Base-by-base conservation (phyloP, 345 rosid species). In the Aethionema arabicum region DNA sequence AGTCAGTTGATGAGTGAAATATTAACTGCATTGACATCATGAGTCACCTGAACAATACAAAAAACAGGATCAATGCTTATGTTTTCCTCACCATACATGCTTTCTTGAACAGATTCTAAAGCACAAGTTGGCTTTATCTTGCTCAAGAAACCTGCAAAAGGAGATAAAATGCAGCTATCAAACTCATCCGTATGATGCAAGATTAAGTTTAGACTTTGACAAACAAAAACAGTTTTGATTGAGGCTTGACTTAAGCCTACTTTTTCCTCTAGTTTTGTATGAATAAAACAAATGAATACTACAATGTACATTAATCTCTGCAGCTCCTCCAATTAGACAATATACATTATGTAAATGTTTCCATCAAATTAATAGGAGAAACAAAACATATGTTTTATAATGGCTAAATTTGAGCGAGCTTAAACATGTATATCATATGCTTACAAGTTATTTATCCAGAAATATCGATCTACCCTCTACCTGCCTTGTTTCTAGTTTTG, bases 1-100 rank as follows among this genome's bases (percentile, higher is more conserved):
- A 44, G 56, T 43, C 1, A 54, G 59, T 65, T 85, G 70, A 12
- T 82, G 29, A 66, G 74, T 16, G 91, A 80, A 64, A 58, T 61
- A 31, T 12, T 64, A 51, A 16, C 35, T 51, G 32, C 21, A 2
- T 29, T 69, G 49, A 61, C 47, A n/a, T 37, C 11, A n/a, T n/a
- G n/a, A 46, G 43, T 40, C 41, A 33, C 12, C 65, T 70, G 55
- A 51, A 57, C 14, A 54, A 10, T 14, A 31, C 14, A 43, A 45
- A 29, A 57, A 32, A 43, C 44, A 41, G 7, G 39, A 29, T 49
- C 48, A 15, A 66, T 38, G 33, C 35, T 48, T 39, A 45, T 6
- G 40, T 39, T 59, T 8, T 57, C 46, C 13, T 60, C 11, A 10
- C 29, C 32, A 43, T 13, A 39, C 45, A 49, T 30, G 47, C 10